Evolutionary conservation across 345 rosid species (phyloP).

Genomic region (Camelina sativa): DNA sequence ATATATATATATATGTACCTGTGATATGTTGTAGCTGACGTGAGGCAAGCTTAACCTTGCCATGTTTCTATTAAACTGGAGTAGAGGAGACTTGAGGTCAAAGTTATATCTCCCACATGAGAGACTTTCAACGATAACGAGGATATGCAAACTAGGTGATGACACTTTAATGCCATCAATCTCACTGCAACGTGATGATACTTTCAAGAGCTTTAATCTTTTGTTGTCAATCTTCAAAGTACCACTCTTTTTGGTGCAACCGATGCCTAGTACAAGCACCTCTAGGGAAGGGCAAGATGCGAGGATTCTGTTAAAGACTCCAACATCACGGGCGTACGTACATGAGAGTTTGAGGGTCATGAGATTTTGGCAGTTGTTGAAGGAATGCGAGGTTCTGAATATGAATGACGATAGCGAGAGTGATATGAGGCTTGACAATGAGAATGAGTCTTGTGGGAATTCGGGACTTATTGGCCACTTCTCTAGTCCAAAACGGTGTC

Average conservation of each 20-base stretch:
- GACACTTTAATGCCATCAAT: neutral
- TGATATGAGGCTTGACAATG: neutral
- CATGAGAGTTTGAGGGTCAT: neutral
- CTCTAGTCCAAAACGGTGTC: neutral
- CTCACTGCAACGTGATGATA: neutral
- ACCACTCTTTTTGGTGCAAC: neutral
- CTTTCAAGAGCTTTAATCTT: neutral
- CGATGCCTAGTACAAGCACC: neutral
- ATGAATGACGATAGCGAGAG: neutral
- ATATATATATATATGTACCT: neutral
- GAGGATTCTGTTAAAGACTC: neutral
- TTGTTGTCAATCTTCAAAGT: neutral
- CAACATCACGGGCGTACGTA: neutral
- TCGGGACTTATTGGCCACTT: neutral
- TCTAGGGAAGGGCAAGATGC: slow-evolving; percentile 1
- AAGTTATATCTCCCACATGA: neutral
- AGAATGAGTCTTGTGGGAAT: neutral
- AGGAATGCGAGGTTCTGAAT: neutral
- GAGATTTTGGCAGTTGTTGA: neutral
- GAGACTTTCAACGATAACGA: neutral
- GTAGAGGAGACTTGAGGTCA: neutral
- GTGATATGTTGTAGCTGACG: slow-evolving; percentile 10
- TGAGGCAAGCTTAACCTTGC: neutral
- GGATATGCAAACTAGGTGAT: neutral
- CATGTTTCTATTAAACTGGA: neutral